A percentile compares a stretch with the other conserved stretches of the same genome.
Conservation (phyloP, 768 basidiomycete genomes). For the Termitomyces sp. region DNA sequence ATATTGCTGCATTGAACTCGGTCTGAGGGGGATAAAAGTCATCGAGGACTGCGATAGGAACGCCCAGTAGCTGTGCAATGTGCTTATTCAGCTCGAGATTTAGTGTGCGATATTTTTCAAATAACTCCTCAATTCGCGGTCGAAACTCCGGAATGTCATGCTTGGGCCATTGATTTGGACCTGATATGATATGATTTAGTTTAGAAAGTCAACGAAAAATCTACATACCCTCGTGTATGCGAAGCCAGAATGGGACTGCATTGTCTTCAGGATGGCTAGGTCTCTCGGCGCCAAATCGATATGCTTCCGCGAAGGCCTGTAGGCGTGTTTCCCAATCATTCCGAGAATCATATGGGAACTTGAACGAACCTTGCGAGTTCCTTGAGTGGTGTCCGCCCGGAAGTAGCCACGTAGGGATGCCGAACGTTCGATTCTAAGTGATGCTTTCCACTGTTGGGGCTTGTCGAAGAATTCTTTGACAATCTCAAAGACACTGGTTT, state of each 20-base stretch:
- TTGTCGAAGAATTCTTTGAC: conserved; percentile 19
- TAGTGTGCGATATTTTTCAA: conserved; percentile 20
- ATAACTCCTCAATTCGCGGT: too few relatives aligned
- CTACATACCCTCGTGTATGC: conserved; percentile 27
- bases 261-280: conserved; percentile 14
- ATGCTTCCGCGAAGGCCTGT: conserved; percentile 27
- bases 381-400: conserved; percentile 21
- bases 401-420: too few relatives aligned
- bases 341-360: too few relatives aligned
- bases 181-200: conserved; percentile 12
- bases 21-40: conserved; percentile 21
- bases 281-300: conserved; percentile 23
- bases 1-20: conserved; percentile 26
- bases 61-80: conserved; percentile 22
- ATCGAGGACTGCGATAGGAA: conserved; percentile 16
- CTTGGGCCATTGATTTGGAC: conserved; percentile 32
- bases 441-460: conserved; percentile 23
- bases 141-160: too few relatives aligned
- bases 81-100: conserved; percentile 27
- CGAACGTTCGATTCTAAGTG: too few relatives aligned
- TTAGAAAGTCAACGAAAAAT: too few relatives aligned
- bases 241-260: conserved; percentile 24
- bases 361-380: conserved; percentile 24
- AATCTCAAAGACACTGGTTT: too few relatives aligned
- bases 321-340: too few relatives aligned